These are phyloP conservation scores for Salix exigua DNA, from an alignment of 345 rosid species.

Conservation along the genomic window DNA sequence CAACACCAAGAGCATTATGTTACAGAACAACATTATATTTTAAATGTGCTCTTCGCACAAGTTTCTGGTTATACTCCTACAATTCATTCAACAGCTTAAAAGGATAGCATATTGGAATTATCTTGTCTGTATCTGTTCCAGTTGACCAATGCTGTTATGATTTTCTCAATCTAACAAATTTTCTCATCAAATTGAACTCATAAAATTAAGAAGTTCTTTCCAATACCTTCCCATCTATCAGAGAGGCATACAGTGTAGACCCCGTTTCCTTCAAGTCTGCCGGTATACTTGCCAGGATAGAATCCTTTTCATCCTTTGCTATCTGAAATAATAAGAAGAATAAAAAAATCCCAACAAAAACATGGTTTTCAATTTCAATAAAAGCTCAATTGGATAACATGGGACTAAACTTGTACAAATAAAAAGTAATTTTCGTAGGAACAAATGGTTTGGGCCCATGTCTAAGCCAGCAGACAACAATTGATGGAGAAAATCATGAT, in stretches of 20 bases:
- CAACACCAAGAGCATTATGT: background rate
- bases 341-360: background rate
- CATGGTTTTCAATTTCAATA: background rate
- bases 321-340: conserved; percentile 45
- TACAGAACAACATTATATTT: background rate
- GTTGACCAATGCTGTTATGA: too few relatives aligned
- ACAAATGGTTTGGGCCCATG: background rate
- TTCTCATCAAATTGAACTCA: too few relatives aligned
- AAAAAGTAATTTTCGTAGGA: background rate
- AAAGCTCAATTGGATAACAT: background rate
- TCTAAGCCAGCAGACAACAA: background rate
- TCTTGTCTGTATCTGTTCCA: too few relatives aligned
- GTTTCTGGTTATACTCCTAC: conserved; percentile 14
- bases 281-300: conserved; percentile 72
- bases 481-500: background rate
- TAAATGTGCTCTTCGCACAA: background rate
- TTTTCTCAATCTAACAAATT: too few relatives aligned
- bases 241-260: conserved; percentile 56
- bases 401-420: background rate
- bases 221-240: conserved; percentile 73
- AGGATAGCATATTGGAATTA: background rate
- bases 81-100: too few relatives aligned
- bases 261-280: conserved; percentile 68
- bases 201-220: background rate
- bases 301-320: conserved; percentile 68